A percentile compares a stretch with the other conserved stretches of the same genome.
Evolutionary conservation across 164 flowering plant species (phyloP).

Genomic region (Stephania yunnanensis): DNA sequence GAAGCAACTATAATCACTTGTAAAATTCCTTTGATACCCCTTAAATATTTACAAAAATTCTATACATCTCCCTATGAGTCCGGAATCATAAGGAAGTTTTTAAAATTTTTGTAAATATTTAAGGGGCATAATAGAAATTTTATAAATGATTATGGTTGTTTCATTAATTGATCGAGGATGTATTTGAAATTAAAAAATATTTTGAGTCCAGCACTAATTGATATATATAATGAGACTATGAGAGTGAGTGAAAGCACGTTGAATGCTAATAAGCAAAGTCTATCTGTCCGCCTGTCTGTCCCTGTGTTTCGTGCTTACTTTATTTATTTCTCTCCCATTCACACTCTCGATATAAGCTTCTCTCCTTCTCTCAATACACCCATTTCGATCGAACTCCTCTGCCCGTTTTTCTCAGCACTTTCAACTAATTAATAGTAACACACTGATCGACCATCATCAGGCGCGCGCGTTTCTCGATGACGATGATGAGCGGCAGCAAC

Average conservation of each 20-base stretch:
- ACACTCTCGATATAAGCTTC: not conserved
- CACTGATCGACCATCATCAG: not conserved
- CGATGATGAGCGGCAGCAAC: constrained; percentile 22
- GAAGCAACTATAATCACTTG: too few relatives aligned
- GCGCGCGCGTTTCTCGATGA: constrained; percentile 5
- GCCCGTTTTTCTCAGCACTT: not conserved
- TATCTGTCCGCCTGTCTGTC: constrained; percentile 36
- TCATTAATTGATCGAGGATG: too few relatives aligned
- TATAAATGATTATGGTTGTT: too few relatives aligned
- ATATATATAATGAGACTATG: not conserved
- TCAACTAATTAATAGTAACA: not conserved
- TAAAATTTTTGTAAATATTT: too few relatives aligned
- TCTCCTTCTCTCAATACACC: not conserved
- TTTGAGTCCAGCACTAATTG: too few relatives aligned
- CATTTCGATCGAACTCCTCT: not conserved
- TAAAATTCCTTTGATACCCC: too few relatives aligned
- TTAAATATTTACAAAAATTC: too few relatives aligned
- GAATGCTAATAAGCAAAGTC: constrained; percentile 24
- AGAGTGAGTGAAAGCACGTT: constrained; percentile 28
- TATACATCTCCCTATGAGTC: too few relatives aligned
- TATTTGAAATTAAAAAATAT: too few relatives aligned
- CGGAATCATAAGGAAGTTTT: too few relatives aligned
- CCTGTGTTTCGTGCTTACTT: constrained; percentile 16
- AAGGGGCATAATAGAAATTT: too few relatives aligned
- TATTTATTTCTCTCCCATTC: constrained; percentile 13